A percentile compares a stretch with the other conserved stretches of the same genome.
phyloP scores from a whole-genome alignment of 73 alveolate species.

The Loxodes magnus region DNA sequence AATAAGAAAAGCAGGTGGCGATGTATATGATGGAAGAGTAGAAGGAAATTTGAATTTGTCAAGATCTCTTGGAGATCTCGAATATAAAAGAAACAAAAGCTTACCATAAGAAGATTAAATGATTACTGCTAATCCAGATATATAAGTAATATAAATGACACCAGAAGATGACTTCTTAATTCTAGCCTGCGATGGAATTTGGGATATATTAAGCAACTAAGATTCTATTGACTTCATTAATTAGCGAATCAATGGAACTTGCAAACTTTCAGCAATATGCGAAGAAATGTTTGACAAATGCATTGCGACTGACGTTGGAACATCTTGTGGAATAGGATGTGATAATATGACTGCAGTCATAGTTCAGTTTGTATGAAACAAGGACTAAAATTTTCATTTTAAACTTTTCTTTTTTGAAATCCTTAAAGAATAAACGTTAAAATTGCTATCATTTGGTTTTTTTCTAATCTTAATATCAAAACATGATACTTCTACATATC shows the following conservation, averaged over 20 bases:
- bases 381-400: no score
- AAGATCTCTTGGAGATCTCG: conserved; percentile 87
- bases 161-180: conserved; percentile 14
- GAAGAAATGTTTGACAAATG: conserved; percentile 53
- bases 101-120: conserved; percentile 37
- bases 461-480: no score
- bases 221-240: conserved; percentile 5
- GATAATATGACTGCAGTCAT: conserved; percentile 73
- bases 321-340: conserved; percentile 64
- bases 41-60: conserved; percentile 76
- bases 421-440: no score
- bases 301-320: conserved; percentile 49
- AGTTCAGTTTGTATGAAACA: no score
- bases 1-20: conserved; percentile 75
- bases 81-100: conserved; percentile 53
- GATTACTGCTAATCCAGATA: conserved; percentile 82
- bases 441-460: no score
- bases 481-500: no score
- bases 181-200: conserved; percentile 51
- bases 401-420: no score
- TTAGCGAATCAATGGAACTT: neutral
- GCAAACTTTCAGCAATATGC: neutral
- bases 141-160: conserved; percentile 19
- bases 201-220: conserved; percentile 23
- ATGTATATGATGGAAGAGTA: conserved; percentile 72